phyloP scores from a whole-genome alignment of 2,329 filamentous ascomycete genomes.

The Aaosphaeria pasadenensis region DNA sequence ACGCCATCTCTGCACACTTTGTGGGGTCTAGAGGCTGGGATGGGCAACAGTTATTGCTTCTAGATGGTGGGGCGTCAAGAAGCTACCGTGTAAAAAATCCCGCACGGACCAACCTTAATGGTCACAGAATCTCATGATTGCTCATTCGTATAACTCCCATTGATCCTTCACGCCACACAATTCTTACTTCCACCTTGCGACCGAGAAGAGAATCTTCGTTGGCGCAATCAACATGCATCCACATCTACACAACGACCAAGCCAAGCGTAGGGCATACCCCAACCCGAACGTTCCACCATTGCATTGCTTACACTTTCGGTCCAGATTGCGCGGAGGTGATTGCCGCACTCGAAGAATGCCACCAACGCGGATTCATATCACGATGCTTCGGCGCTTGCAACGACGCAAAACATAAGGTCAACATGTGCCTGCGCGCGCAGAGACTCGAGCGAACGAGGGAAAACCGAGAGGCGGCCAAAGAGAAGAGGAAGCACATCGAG shows the following conservation, averaged over 20 bases:
- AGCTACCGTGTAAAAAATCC: too few relatives aligned
- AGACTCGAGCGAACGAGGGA: slow-evolving; percentile 71
- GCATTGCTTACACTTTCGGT: background rate
- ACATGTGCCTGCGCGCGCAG: slow-evolving; percentile 78
- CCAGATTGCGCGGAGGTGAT: slow-evolving; percentile 93
- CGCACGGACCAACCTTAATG: too few relatives aligned
- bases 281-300: background rate
- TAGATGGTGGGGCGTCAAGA: too few relatives aligned
- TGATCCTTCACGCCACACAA: too few relatives aligned
- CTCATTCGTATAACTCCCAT: too few relatives aligned
- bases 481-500: slow-evolving; percentile 70
- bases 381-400: slow-evolving; percentile 91
- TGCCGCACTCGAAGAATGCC: slow-evolving; percentile 90
- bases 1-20: slow-evolving; percentile 40
- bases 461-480: slow-evolving; percentile 69
- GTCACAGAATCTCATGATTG: too few relatives aligned
- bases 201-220: background rate
- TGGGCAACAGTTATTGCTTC: too few relatives aligned
- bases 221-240: slow-evolving; percentile 75
- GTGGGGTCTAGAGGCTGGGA: too few relatives aligned
- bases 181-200: too few relatives aligned
- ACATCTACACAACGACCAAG: slow-evolving; percentile 90
- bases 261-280: slow-evolving; percentile 62
- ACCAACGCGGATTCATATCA: slow-evolving; percentile 86
- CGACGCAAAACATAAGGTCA: slow-evolving; percentile 77